Conservation (phyloP, 768 basidiomycete genomes). For the Lactarius evosmus region DNA sequence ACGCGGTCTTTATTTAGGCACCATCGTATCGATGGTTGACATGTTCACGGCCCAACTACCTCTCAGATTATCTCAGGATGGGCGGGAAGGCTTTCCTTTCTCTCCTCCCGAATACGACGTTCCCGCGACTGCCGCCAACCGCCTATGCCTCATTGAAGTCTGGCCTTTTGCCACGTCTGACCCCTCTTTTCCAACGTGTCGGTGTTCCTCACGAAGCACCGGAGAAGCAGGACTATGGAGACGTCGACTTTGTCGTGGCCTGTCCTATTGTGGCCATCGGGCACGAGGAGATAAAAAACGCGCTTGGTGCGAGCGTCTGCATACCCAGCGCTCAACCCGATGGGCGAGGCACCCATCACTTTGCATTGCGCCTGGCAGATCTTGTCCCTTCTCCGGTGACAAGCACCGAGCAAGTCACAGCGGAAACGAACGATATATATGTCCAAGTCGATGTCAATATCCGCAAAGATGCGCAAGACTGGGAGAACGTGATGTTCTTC, state of each 20-base stretch:
- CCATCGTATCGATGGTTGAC: background rate
- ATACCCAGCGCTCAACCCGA: conserved; percentile 44
- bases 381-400: conserved; percentile 39
- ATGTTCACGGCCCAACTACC: background rate
- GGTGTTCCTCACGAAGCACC: conserved; percentile 60
- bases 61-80: conserved; percentile 40
- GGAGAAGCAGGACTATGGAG: conserved; percentile 62
- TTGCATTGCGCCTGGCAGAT: conserved; percentile 46
- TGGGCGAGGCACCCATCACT: conserved; percentile 60
- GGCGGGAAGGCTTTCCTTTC: conserved; percentile 67
- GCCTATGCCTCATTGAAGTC: conserved; percentile 53
- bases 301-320: conserved; percentile 42
- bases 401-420: conserved; percentile 25
- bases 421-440: conserved; percentile 30
- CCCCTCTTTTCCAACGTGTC: conserved; percentile 48
- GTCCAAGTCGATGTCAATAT: conserved; percentile 64
- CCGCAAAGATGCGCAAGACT: conserved; percentile 49
- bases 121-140: conserved; percentile 59
- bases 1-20: background rate
- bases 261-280: conserved; percentile 36
- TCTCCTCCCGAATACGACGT: conserved; percentile 41
- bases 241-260: conserved; percentile 65
- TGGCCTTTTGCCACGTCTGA: conserved; percentile 42
- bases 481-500: conserved; percentile 51
- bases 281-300: conserved; percentile 32